Base-by-base conservation (phyloP, 1,284 basidiomycete species). In the Leccinum subatratum region DNA sequence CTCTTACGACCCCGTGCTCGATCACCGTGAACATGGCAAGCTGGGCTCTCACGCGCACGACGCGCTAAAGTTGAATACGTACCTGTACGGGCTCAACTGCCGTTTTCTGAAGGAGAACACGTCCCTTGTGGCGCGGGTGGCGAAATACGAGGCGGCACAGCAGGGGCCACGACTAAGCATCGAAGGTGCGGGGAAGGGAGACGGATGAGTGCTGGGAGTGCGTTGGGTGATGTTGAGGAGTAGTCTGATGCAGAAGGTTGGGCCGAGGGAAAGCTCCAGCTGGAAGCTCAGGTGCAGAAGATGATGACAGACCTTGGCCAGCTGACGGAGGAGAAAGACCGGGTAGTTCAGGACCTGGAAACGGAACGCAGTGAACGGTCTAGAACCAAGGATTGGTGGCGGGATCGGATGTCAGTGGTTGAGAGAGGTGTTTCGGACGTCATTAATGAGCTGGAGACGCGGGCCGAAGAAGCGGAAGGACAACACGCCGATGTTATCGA, bases 71-170 rank as follows among this genome's bases (percentile, higher is more conserved):
- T 77, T 95, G 70, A 94, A 94, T 69, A 82, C 83, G 7, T 95
- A 94, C 75, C 75, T 95, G 71, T 90, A 94, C 76, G 87, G 89
- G 12, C 79, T 95, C 65, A 95, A 95, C 75, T 80, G 87, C 59
- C 83, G 89, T 62, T 75, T 95, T 64, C 89, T 92, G 69, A 89
- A 93, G 74, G 93, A 95, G 79, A 95, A 94, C 73, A 84, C 91
- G 74, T 78, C 74, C 14, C 80, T 94, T 11, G 69, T 83, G 18
- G 81, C 82, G 61, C 78, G 82, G 63, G 69, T 89, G n/a, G 78
- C 73, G 63, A 79, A 79, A 65, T 72, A 88, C 32, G 84, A 87
- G 68, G 69, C 74, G 25, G 75, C 72, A 60, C 73, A 72, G 61
- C 72, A 72, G 25, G 70, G 71, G 14, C 70, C 68, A 18, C 69